Conservation (phyloP, 2,329 filamentous ascomycete genomes). For the Trichophyton schoenleinii region DNA sequence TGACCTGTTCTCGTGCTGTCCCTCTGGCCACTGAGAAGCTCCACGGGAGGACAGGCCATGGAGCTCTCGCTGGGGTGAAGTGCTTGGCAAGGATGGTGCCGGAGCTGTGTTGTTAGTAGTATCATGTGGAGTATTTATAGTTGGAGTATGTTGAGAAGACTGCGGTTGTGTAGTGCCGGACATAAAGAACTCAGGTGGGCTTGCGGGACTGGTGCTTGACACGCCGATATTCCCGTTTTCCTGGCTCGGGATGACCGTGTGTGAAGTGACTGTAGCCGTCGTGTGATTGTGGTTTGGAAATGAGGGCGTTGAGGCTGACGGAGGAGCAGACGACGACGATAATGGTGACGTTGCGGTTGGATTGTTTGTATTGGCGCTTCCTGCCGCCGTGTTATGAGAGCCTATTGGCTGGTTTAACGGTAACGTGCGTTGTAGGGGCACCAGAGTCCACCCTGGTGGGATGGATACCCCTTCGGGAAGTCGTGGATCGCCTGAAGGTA, state of each 20-base stretch:
- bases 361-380: not conserved
- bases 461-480: slow-evolving; percentile 41
- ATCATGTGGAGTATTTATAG: not conserved
- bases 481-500: slow-evolving; percentile 33
- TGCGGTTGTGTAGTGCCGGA: not conserved
- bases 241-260: not conserved
- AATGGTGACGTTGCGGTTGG: not conserved
- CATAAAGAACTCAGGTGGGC: not conserved
- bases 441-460: slow-evolving; percentile 41
- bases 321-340: not conserved
- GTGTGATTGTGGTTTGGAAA: not conserved
- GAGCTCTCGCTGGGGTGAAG: not conserved
- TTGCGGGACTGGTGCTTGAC: not conserved
- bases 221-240: not conserved
- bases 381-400: not conserved
- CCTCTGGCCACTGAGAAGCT: not conserved
- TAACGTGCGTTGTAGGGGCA: slow-evolving; percentile 32
- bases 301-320: not conserved
- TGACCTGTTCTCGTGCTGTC: not conserved
- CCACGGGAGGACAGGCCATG: not conserved
- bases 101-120: not conserved
- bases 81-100: not conserved
- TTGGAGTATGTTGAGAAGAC: not conserved
- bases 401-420: not conserved
- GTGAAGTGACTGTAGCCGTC: not conserved